Evolutionary conservation across 345 rosid species (phyloP), one percentile per base, ranked within the genome.

Genomic region (Hibiscus syriacus): DNA sequence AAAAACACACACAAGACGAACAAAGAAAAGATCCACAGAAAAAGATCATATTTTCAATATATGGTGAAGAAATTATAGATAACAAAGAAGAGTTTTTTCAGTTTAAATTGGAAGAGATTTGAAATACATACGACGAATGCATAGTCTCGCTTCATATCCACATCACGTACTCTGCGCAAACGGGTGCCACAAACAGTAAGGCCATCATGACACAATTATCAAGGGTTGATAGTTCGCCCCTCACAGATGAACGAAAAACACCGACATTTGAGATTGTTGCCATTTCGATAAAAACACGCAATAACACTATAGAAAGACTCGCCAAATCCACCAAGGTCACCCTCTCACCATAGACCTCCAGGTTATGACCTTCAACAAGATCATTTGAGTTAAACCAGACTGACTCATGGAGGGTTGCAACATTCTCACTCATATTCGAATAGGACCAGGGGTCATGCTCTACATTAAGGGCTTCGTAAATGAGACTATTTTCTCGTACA

Each of bases 131-230:
- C 96, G 78, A 89, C 96, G 72, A 89, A 89, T 68, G 96, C 96
- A 60, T 82, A 89, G 86, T 89, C 96, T 67, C 92, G 90, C 96
- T 89, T 89, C 96, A 89, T 86, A 86, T 89, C 96, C 92, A 89
- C 96, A 78, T 84, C 88, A 63, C 96, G 92, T 71, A 89, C 80
- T 89, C 96, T 89, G 96, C 90, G 92, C 73, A 89, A 89, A 89
- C 69, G 86, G 87, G 82, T 85, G 83, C 90, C 92, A 89, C 80
- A 89, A 86, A 89, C 82, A 89, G 85, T 89, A 89, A 86, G 90
- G 96, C 88, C 96, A 86, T 89, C 96, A 80, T 74, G 84, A 86
- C 85, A 83, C 85, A 87, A 86, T 88, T 74, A 86, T 84, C 78
- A 85, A 79, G 86, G 80, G 85, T 84, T 81, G 91, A 83, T 72